Evolutionary conservation across 2,329 filamentous ascomycete species (phyloP), one percentile per base, ranked within the genome.

Genomic region (Cryphonectria naterciae): DNA sequence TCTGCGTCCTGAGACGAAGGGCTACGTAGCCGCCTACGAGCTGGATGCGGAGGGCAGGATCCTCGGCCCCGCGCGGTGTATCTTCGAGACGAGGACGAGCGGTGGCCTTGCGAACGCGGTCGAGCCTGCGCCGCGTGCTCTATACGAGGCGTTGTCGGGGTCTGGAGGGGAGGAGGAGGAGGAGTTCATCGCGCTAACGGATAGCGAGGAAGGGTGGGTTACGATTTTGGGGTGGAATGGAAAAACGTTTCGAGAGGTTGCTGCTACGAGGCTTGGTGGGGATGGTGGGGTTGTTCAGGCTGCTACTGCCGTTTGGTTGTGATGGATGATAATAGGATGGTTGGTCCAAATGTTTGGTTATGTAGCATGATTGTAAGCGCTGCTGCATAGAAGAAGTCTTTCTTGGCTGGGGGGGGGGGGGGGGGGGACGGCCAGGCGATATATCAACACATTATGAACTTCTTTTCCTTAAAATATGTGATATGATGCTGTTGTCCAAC

Each of bases 311-410:
- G 71, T 71, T 4, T 73, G 71, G 71, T 17, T 85, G 84, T 74
- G 85, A 85, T 22, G 80, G 64, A 77, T 79, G 41, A 19, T 2
- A n/a, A 25, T 4, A 25, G 11, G 10, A 39, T 39, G 13, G 6
- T 8, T 25, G 61, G 35, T 6, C 0, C 3, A 46, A 17, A 61
- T 62, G 32, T 1, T 35, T 43, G 68, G 22, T n/a, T n/a, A n/a
- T 49, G 7, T n/a, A 49, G 46, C 46, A 22, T 49, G 22, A 2
- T 4, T 49, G 81, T 83, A 68, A 74, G 58, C 70, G 72, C 75
- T 49, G 75, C 72, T 75, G 74, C 65, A 71, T 72, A 32, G 4
- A 17, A 63, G 22, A 69, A 49, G 19, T 22, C 19, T 32, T 32
- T 32, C 32, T 32, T 32, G 1, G 1, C 3, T 1, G 28, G 32